These are phyloP conservation scores for Zymoseptoria passerinii DNA, from an alignment of 2,329 filamentous ascomycete genomes.

Conservation along the genomic window DNA sequence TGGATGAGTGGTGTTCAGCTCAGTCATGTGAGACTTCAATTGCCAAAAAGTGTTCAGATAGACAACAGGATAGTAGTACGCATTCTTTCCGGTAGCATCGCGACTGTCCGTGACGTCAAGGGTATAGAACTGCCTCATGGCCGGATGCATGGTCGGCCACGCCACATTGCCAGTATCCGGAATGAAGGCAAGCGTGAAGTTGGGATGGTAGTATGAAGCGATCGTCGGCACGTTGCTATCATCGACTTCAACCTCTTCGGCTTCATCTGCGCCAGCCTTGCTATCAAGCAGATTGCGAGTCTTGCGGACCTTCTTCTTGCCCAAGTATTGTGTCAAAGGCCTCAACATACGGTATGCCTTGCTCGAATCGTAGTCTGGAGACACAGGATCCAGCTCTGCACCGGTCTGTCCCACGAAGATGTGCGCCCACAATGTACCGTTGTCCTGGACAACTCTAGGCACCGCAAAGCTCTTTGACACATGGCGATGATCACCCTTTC, in stretches of 20 bases:
- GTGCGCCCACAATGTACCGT: constrained; percentile 90
- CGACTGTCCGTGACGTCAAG: constrained; percentile 74
- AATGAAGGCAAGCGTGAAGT: constrained; percentile 81
- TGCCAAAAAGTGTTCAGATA: constrained; percentile 98
- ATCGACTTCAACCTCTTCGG: constrained; percentile 41
- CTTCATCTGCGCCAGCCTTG: constrained; percentile 38
- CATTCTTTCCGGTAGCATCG: constrained; percentile 75
- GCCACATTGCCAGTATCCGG: constrained; percentile 66
- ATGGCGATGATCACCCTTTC: constrained; percentile 65
- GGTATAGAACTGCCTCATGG: constrained; percentile 66
- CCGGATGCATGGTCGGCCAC: constrained; percentile 60
- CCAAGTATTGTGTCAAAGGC: constrained; percentile 79
- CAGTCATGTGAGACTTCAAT: constrained; percentile 79
- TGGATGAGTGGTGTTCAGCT: constrained; percentile 87
- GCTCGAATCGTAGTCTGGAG: constrained; percentile 61
- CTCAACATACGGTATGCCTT: constrained; percentile 77
- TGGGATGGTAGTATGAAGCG: constrained; percentile 87
- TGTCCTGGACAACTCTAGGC: constrained; percentile 73
- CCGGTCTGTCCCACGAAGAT: constrained; percentile 80
- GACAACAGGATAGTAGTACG: constrained; percentile 86
- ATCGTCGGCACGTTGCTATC: constrained; percentile 57
- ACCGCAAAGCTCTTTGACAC: constrained; percentile 70
- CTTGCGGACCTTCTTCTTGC: constrained; percentile 84
- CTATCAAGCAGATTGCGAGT: constrained; percentile 70
- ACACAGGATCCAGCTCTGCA: constrained; percentile 64